phyloP scores from a whole-genome alignment of 805 yeast species.

The Cyberlindnera saturnus region DNA sequence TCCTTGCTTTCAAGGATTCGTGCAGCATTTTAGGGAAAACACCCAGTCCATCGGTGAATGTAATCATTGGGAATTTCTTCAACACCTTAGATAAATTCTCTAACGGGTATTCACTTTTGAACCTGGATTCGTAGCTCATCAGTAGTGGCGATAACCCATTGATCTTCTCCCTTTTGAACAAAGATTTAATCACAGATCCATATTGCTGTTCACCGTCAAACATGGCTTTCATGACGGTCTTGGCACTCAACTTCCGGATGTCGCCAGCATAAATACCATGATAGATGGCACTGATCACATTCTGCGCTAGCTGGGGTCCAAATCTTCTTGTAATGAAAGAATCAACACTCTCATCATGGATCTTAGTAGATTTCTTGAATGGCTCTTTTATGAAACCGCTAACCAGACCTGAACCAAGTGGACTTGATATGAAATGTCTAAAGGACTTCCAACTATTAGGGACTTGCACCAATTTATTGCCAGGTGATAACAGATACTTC shows the following conservation, averaged over 20 bases:
- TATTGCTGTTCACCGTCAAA: conserved; percentile 50
- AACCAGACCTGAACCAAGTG: conserved; percentile 39
- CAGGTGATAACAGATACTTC: conserved; percentile 52
- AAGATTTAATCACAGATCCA: conserved; percentile 51
- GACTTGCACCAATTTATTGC: conserved; percentile 43
- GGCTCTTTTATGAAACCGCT: conserved; percentile 46
- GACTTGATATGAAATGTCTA: conserved; percentile 32
- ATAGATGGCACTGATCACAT: conserved; percentile 72
- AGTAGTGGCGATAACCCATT: conserved; percentile 25
- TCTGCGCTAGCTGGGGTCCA: conserved; percentile 44
- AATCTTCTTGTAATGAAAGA: conserved; percentile 65
- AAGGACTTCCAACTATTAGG: conserved; percentile 38
- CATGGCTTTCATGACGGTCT: conserved; percentile 50
- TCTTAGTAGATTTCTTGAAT: conserved; percentile 27
- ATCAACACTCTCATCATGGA: conserved; percentile 65
- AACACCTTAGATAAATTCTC: conserved; percentile 29
- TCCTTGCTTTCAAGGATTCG: conserved; percentile 32
- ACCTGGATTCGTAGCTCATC: conserved; percentile 30
- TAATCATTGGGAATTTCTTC: conserved; percentile 55
- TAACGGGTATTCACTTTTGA: conserved; percentile 28
- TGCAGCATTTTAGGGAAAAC: conserved; percentile 41
- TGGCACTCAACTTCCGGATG: conserved; percentile 55
- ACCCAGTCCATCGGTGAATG: conserved; percentile 51
- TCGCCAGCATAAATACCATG: conserved; percentile 95
- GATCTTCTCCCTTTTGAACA: conserved; percentile 25